Base-by-base conservation (phyloP, 768 basidiomycete species). In the Russula ochroleuca region DNA sequence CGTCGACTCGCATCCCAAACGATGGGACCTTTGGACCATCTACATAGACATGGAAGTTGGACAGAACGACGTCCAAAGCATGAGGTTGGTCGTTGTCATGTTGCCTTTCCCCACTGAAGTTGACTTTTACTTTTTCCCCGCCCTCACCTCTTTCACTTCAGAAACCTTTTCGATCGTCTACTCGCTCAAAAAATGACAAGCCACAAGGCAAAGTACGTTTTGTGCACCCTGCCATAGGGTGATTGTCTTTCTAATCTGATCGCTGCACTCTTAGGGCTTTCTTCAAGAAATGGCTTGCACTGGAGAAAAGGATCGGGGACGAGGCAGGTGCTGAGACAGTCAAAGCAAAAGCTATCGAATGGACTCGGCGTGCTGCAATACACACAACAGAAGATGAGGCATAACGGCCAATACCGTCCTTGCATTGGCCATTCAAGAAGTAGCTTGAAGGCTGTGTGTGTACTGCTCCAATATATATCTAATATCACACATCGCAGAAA, bases 1-100 rank as follows among this genome's bases (percentile, higher is more conserved):
- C 67, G 78, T 98, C 49, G 95, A 97, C 75, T 92, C 91, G 15
- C 94, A 98, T 77, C 88, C 94, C 4, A 98, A 95, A 75, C 84
- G 93, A 60, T 88, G 94, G 82, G 94, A 98, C 71, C 77, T 98
- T 54, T 98, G 97, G 96, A 90, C 87, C 45, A 79, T 98, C 55
- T 99, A 99, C 75, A 87, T 98, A 75, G 97, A 99, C 73, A 95
- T 97, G 89, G 92, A 98, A 72, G 87, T 86, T 5, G 81, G 82
- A 37, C 87, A 88, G 73, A 77, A 80, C 15, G 87, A 96, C 73
- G 86, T 97, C 31, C 88, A 89, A 69, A 85, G 82, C 67, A 73
- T 93, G 57, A 79, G 93, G 91, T 90, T 72, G 38, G 80, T 71
- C 25, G n/a, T 35, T 10, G 7, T 35, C 35, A 35, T 11, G 15